Evolutionary conservation across 1,284 basidiomycete genomes (phyloP).

Genomic region (Mycosarcoma mackinlayi): DNA sequence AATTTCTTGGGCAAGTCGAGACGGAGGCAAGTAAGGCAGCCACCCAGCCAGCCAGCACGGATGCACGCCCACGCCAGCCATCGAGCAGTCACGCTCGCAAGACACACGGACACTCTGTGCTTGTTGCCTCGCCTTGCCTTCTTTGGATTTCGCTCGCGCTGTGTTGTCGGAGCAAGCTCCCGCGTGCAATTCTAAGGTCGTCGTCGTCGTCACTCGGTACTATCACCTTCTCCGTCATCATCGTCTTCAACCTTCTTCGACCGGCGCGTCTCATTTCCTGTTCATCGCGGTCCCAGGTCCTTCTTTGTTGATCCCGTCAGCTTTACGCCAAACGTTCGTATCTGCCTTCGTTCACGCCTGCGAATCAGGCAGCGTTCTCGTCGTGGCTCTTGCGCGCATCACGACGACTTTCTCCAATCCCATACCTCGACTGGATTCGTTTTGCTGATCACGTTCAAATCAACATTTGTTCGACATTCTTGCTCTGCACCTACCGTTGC

Average conservation of each 20-base stretch:
- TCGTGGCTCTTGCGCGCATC: not conserved
- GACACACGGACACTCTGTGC: constrained; percentile 1
- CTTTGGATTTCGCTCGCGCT: constrained; percentile 16
- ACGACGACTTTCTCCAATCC: not conserved
- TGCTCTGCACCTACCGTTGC: not conserved
- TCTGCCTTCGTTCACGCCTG: constrained; percentile 1
- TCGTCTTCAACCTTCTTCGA: constrained; percentile 8
- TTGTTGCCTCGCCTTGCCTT: not conserved
- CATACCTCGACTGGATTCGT: not conserved
- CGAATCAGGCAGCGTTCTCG: not conserved
- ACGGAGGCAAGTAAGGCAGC: too few species aligned
- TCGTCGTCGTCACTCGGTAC: constrained; percentile 8
- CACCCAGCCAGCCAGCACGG: constrained; percentile 16
- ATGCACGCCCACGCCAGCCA: constrained; percentile 9
- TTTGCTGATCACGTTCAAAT: constrained; percentile 22
- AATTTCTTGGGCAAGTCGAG: too few species aligned
- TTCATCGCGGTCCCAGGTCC: constrained; percentile 4
- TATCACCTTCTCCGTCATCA: constrained; percentile 17
- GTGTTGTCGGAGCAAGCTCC: constrained; percentile 18
- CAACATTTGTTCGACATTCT: constrained; percentile 1
- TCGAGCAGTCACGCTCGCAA: constrained; percentile 6
- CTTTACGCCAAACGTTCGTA: constrained; percentile 21
- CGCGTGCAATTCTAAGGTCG: constrained; percentile 27
- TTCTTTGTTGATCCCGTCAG: not conserved
- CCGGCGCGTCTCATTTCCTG: constrained; percentile 1